Percentiles rank a stretch among this genome's conserved stretches.
Conservation (phyloP, 495 filamentous ascomycete species). For the Aspergillus biplanus region DNA sequence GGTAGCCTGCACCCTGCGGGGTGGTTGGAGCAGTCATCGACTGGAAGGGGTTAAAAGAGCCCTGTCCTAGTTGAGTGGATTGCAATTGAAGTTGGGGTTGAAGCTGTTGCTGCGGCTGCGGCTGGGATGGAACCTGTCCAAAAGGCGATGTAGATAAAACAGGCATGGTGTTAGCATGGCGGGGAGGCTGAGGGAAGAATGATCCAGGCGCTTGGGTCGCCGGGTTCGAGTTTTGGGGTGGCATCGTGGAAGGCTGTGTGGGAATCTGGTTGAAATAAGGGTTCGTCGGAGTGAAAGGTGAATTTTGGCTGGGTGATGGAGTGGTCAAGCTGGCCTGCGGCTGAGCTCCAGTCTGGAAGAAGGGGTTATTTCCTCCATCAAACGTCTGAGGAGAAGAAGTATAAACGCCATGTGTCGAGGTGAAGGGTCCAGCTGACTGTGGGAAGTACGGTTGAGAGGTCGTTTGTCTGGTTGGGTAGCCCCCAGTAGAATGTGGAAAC, state of each 20-base stretch:
- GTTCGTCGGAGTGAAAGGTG: slow-evolving; percentile 46
- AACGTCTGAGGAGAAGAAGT: slow-evolving; percentile 46
- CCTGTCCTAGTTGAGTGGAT: slow-evolving; percentile 26
- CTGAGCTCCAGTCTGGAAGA: slow-evolving; percentile 56
- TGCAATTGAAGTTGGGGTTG: slow-evolving; percentile 21
- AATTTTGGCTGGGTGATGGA: slow-evolving; percentile 34
- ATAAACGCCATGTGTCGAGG: slow-evolving; percentile 56
- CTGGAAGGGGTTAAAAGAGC: slow-evolving; percentile 44
- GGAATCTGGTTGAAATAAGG: slow-evolving; percentile 56
- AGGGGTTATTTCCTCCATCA: slow-evolving; percentile 64
- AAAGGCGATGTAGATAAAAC: slow-evolving; percentile 39
- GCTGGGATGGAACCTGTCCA: slow-evolving; percentile 41
- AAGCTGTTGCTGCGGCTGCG: slow-evolving; percentile 39
- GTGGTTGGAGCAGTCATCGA: slow-evolving; percentile 35
- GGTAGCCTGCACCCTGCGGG: slow-evolving; percentile 34
- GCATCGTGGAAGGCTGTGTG: slow-evolving; percentile 28
- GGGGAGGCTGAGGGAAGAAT: slow-evolving; percentile 29
- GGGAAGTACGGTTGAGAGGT: slow-evolving; percentile 50
- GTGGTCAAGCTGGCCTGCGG: slow-evolving; percentile 40
- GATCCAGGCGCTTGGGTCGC: slow-evolving; percentile 4
- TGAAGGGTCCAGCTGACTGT: slow-evolving; percentile 62
- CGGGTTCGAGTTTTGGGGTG: slow-evolving; percentile 34
- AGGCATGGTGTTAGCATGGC: slow-evolving; percentile 51
- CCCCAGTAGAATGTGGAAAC: slow-evolving; percentile 85
- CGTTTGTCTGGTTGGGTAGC: slow-evolving; percentile 62